A percentile compares a stretch with the other conserved stretches of the same genome.
Conservation (phyloP, 768 basidiomycete genomes). For the Mycena metata region DNA sequence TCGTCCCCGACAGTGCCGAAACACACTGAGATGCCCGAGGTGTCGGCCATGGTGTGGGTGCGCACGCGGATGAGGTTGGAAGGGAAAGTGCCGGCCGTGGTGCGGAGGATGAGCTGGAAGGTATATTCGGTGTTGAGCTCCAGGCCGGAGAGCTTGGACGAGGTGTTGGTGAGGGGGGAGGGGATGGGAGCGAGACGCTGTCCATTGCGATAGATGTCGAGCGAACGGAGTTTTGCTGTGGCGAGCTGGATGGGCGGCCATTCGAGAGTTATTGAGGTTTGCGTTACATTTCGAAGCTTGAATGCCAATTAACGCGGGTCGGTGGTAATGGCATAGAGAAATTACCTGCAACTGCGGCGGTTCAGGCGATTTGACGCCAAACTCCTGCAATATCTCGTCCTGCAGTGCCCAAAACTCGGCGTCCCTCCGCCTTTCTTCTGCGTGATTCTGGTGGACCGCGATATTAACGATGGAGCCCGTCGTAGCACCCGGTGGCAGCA, state of each 20-base stretch:
- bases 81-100: constrained; percentile 90
- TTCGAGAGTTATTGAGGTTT: constrained; percentile 96
- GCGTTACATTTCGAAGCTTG: constrained; percentile 92
- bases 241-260: constrained; percentile 92
- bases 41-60: constrained; percentile 96
- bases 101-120: constrained; percentile 95
- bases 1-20: constrained; percentile 91
- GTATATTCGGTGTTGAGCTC: constrained; percentile 88
- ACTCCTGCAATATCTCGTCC: constrained; percentile 80
- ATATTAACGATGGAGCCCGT: constrained; percentile 98
- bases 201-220: constrained; percentile 94
- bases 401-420: constrained; percentile 89
- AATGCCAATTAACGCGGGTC: constrained; percentile 12
- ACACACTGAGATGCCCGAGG: constrained; percentile 94
- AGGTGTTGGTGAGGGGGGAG: constrained; percentile 85
- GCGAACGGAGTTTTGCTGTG: constrained; percentile 84
- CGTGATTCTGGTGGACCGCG: constrained; percentile 88
- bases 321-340: constrained; percentile 37
- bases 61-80: constrained; percentile 86
- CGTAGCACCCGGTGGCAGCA: constrained; percentile 91
- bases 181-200: constrained; percentile 90
- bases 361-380: constrained; percentile 76
- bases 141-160: constrained; percentile 88
- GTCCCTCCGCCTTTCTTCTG: constrained; percentile 87
- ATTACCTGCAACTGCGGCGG: constrained; percentile 81